These are phyloP conservation scores for Mycena chlorophos DNA, from an alignment of 768 basidiomycete genomes.

Conservation along the genomic window DNA sequence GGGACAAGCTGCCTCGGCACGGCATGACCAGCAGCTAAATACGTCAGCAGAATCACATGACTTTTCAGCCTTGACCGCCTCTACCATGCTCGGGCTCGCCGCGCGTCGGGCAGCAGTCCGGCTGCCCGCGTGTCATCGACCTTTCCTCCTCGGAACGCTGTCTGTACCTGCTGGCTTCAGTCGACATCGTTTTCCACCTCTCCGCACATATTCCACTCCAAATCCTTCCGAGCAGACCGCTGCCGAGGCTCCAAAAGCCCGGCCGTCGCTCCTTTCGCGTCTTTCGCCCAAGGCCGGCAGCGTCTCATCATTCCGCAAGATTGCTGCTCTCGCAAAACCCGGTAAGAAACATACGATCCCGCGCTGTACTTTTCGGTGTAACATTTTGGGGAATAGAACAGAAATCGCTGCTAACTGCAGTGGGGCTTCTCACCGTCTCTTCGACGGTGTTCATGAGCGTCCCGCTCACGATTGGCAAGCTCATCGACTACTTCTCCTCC, in stretches of 20 bases:
- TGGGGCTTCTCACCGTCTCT: neutral
- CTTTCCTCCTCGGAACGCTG: neutral
- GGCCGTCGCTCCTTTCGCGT: slow-evolving; percentile 24
- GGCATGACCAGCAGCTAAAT: no score
- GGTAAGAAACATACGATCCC: neutral
- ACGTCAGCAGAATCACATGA: no score
- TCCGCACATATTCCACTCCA: slow-evolving; percentile 14
- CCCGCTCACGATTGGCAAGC: slow-evolving; percentile 88
- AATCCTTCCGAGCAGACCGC: slow-evolving; percentile 20
- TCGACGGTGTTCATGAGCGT: slow-evolving; percentile 75
- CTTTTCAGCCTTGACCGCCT: neutral
- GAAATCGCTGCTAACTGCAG: slow-evolving; percentile 52
- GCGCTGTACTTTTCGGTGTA: neutral
- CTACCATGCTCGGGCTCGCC: slow-evolving; percentile 16
- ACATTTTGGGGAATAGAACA: slow-evolving; percentile 50
- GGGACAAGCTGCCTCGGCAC: neutral
- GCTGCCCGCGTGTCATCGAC: slow-evolving; percentile 9
- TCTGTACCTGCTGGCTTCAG: slow-evolving; percentile 11
- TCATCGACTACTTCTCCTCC: slow-evolving; percentile 91
- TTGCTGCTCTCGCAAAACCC: slow-evolving; percentile 76
- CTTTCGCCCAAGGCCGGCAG: slow-evolving; percentile 34
- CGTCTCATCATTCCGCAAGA: slow-evolving; percentile 69
- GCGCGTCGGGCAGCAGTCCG: slow-evolving; percentile 8
- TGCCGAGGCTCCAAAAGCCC: slow-evolving; percentile 11
- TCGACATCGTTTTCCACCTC: neutral